phyloP scores from a whole-genome alignment of 306 rosid species.

The Purshia tridentata region DNA sequence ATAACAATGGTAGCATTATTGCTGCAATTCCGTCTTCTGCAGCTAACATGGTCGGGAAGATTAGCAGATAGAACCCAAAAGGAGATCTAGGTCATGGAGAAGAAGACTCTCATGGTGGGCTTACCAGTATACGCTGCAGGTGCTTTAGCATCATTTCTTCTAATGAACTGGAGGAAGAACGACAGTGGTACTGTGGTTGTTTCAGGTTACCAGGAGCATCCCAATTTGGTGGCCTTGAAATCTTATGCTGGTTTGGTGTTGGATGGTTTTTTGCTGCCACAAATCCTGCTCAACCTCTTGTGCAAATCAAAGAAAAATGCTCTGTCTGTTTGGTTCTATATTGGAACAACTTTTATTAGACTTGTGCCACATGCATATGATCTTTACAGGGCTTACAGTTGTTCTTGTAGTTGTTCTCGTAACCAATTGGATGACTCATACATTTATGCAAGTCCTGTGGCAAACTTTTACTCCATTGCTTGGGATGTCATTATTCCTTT shows the following conservation, averaged over 20 bases:
- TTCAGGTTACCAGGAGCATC: conserved; percentile 28
- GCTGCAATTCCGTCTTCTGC: conserved; percentile 48
- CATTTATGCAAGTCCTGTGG: conserved; percentile 42
- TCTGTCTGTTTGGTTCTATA: conserved; percentile 43
- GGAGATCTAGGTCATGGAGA: conserved; percentile 38
- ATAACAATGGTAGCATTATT: conserved; percentile 53
- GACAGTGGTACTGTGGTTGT: conserved; percentile 28
- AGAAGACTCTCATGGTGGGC: conserved; percentile 37
- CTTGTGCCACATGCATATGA: conserved; percentile 55
- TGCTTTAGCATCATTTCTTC: background rate
- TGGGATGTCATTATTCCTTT: conserved; percentile 50
- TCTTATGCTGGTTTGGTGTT: conserved; percentile 32
- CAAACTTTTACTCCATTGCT: conserved; percentile 44
- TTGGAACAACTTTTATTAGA: conserved; percentile 57
- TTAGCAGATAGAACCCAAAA: conserved; percentile 14
- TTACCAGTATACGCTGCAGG: background rate
- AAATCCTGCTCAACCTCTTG: conserved; percentile 41
- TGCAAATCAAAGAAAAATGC: conserved; percentile 28
- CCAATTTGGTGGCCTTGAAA: conserved; percentile 14
- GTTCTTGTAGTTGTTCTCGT: conserved; percentile 2
- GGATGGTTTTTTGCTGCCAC: conserved; percentile 64
- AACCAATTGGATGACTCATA: conserved; percentile 14
- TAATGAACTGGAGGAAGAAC: conserved; percentile 19
- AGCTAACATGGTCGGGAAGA: conserved; percentile 49
- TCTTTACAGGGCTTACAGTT: conserved; percentile 33